Conservation (phyloP, 73 alveolate genomes). For the Paramecium tetraurelia region DNA sequence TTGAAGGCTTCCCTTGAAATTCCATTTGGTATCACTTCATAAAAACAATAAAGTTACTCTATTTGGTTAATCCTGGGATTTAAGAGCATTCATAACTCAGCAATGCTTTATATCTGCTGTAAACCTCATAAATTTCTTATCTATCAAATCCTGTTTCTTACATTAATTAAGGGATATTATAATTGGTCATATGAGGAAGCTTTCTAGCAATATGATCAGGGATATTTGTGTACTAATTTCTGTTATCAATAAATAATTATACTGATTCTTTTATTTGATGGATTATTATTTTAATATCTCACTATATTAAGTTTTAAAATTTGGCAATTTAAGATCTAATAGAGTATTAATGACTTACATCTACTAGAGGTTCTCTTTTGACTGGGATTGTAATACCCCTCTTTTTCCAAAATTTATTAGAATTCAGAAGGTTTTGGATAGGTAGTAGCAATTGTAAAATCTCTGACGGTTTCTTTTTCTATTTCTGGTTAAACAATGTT, state of each 20-base stretch:
- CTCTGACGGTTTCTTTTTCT: background rate
- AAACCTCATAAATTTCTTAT: constrained; percentile 42
- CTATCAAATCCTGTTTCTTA: constrained; percentile 42
- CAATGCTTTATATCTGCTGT: constrained; percentile 14
- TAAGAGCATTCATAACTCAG: background rate
- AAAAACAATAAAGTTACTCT: background rate
- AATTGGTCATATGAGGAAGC: constrained; percentile 19
- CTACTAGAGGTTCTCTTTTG: background rate
- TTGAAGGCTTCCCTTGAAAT: constrained; percentile 33
- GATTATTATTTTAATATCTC: background rate
- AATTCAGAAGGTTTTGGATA: constrained; percentile 31
- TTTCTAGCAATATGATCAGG: background rate
- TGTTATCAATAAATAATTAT: background rate
- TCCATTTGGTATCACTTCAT: constrained; percentile 45
- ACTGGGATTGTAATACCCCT: background rate
- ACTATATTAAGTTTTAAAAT: constrained; percentile 18
- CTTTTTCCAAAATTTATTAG: constrained; percentile 21
- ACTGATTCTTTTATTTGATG: background rate
- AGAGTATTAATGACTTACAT: background rate
- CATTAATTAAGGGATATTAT: constrained; percentile 21
- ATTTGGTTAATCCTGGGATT: constrained; percentile 23
- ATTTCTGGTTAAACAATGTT: background rate
- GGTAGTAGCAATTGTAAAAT: background rate
- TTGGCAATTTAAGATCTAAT: constrained; percentile 35
- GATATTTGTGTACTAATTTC: constrained; percentile 8